Evolutionary conservation across 2,329 filamentous ascomycete genomes (phyloP).

Genomic region (Penicillium sp.): DNA sequence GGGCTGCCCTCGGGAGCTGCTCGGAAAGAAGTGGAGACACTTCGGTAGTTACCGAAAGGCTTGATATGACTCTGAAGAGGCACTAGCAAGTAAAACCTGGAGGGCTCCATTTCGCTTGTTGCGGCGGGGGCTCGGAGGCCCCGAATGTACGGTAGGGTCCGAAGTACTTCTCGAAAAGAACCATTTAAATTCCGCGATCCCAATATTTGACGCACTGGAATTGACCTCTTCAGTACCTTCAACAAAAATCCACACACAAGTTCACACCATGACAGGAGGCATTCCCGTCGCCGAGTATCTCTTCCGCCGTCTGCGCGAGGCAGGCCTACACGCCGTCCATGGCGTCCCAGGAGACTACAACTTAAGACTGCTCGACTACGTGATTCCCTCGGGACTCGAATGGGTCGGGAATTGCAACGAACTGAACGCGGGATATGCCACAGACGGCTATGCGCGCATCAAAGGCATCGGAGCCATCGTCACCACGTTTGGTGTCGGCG

Average conservation of each 20-base stretch:
- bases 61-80: not conserved
- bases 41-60: not conserved
- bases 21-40: not conserved
- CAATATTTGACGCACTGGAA: no score
- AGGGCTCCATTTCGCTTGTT: not conserved
- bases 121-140: not conserved
- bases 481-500: slow-evolving; percentile 66
- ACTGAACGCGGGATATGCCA: slow-evolving; percentile 53
- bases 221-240: not conserved
- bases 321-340: slow-evolving; percentile 42
- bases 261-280: not conserved
- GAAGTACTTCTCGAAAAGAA: not conserved
- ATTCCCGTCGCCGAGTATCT: slow-evolving; percentile 32
- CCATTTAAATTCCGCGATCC: not conserved
- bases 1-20: not conserved
- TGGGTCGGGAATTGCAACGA: slow-evolving; percentile 61
- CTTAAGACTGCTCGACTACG: slow-evolving; percentile 53
- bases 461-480: slow-evolving; percentile 68
- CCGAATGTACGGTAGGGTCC: not conserved
- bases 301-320: slow-evolving; percentile 42
- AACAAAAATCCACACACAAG: not conserved
- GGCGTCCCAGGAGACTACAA: slow-evolving; percentile 51
- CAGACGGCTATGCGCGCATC: slow-evolving; percentile 72
- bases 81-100: not conserved
- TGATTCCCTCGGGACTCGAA: slow-evolving; percentile 47